These are phyloP conservation scores for Trichomonascus vanleenenianus DNA, from an alignment of 805 yeast species.

Conservation along the genomic window DNA sequence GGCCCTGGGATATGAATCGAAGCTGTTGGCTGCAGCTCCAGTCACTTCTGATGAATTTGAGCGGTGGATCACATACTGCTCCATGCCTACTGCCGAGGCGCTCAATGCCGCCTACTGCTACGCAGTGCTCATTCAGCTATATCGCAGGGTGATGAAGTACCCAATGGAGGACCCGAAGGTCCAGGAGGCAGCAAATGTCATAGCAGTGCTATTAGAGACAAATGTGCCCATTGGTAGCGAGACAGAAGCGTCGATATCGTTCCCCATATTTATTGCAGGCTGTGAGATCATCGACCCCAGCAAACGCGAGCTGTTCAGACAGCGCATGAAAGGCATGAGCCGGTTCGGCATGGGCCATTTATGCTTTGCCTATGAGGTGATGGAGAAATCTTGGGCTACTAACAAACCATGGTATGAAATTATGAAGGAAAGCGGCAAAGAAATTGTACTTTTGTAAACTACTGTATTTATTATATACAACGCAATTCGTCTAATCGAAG, in stretches of 20 bases:
- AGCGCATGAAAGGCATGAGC: conserved; percentile 36
- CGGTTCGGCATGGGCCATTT: conserved; percentile 38
- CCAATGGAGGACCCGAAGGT: conserved; percentile 40
- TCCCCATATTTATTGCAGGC: conserved; percentile 50
- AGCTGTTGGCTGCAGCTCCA: no score
- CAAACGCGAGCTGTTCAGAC: conserved; percentile 31
- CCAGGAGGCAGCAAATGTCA: conserved; percentile 39
- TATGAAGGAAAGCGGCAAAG: conserved; percentile 35
- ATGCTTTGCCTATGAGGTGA: conserved; percentile 38
- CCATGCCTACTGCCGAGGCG: no score
- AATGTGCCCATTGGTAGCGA: conserved; percentile 40
- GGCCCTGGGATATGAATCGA: no score
- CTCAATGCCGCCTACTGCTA: conserved; percentile 38
- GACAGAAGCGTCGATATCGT: conserved; percentile 47
- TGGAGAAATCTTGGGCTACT: conserved; percentile 47
- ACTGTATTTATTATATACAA: background rate
- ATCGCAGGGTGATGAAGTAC: conserved; percentile 45
- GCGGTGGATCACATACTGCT: no score
- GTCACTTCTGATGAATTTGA: no score
- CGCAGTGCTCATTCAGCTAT: conserved; percentile 48
- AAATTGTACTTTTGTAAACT: conserved; percentile 31
- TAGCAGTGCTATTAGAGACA: conserved; percentile 31
- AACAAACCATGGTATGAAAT: conserved; percentile 46
- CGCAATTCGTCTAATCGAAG: background rate
- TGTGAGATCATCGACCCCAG: conserved; percentile 42